Percentiles rank a stretch among this genome's conserved stretches.
These are phyloP conservation scores for Nigrospora oryzae DNA, from an alignment of 2,329 filamentous ascomycete species.

Conservation along the genomic window DNA sequence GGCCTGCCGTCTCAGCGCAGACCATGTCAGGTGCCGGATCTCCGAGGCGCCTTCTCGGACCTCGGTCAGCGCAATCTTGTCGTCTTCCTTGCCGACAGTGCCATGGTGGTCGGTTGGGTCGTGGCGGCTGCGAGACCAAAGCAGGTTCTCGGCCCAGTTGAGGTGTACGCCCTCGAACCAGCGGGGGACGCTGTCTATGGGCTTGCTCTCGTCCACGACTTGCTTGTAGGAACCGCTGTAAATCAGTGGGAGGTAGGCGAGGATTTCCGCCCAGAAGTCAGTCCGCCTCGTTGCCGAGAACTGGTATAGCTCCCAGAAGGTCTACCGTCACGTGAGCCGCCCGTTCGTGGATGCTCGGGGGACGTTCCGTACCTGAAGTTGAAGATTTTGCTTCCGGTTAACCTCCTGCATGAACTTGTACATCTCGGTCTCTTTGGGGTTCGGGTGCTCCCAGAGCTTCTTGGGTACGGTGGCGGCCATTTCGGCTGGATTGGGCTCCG, in stretches of 20 bases:
- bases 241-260: conserved; percentile 51
- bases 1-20: conserved; percentile 50
- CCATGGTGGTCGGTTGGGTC: conserved; percentile 34
- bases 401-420: conserved; percentile 58
- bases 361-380: conserved; percentile 42
- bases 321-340: conserved; percentile 29
- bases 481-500: no score
- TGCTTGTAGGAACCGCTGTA: conserved; percentile 49
- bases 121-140: conserved; percentile 45
- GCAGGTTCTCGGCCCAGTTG: conserved; percentile 75
- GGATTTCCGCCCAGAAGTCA: conserved; percentile 59
- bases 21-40: conserved; percentile 55
- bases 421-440: conserved; percentile 55
- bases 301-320: conserved; percentile 60
- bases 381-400: conserved; percentile 47
- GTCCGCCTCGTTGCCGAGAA: conserved; percentile 56
- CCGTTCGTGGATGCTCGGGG: background rate
- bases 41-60: conserved; percentile 58
- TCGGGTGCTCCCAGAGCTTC: conserved; percentile 61
- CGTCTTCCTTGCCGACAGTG: conserved; percentile 60
- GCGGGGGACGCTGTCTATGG: conserved; percentile 62
- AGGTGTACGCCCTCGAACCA: conserved; percentile 71
- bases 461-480: conserved; percentile 30
- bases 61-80: conserved; percentile 62
- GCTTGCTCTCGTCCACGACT: conserved; percentile 60